Base-by-base conservation (phyloP, 1,284 basidiomycete genomes). In the Hymenochaete sp. region DNA sequence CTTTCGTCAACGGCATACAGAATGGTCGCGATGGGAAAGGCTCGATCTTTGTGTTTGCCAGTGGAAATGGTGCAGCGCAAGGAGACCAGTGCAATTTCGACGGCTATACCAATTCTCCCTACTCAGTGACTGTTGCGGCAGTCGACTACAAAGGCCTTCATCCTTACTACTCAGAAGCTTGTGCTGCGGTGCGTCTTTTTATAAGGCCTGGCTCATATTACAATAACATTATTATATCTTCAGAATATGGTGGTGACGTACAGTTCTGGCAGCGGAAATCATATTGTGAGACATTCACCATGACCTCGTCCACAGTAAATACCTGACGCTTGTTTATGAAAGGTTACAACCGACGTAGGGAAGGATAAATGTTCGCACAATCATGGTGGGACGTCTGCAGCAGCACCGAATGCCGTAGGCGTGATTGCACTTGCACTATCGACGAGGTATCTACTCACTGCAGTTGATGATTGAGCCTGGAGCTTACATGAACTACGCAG, bases 51-150 rank as follows among this genome's bases (percentile, higher is more conserved):
- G 96, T 99, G 28, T 99, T 98, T 62, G 96, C 96, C 1, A 93
- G 92, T 48, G 96, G 96, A 1, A 99, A 98, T 60, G 96, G 96
- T 18, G 96, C 91, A 19, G 77, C 78, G 2, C 74, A 75, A 42
- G 90, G 87, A 25, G 96, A 99, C 61, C 96, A 98, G 66, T 99
- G 96, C 71, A 99, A 99, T 64, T 98, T 99, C 61, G 96, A 98
- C 56, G 96, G 96, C 4, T 99, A 98, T 64, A 99, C 96, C 26
- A 98, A 98, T 62, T 91, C 86, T 54, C 96, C 98, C 53, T 98
- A 93, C 66, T 92, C 87, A 4, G 82, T 98, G 45, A 99, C 96
- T 0, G 91, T 99, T 24, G 86, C 92, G 7, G 91, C 96, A 0
- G 74, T 97, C 48, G 95, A 98, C 59, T 79, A 86, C 59, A 87